Percentiles rank a stretch among this genome's conserved stretches.
Conservation (phyloP, 2,329 filamentous ascomycete genomes). For the Colletotrichum gloeosporioides region DNA sequence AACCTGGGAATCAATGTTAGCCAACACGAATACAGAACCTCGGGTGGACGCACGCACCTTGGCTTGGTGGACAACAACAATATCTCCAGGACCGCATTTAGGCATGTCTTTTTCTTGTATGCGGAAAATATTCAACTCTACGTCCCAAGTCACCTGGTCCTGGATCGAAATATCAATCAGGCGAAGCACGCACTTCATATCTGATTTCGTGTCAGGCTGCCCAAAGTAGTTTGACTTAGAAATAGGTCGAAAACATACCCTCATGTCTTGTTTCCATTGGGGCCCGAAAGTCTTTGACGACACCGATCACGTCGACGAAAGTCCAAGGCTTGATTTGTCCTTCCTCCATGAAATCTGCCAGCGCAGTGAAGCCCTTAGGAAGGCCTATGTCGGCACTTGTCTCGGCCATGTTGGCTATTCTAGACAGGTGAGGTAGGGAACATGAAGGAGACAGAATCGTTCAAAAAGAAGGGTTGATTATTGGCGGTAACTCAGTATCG, state of each 20-base stretch:
- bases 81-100: slow-evolving; percentile 56
- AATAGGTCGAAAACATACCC: slow-evolving; percentile 39
- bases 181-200: slow-evolving; percentile 65
- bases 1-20: slow-evolving; percentile 35
- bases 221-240: neutral
- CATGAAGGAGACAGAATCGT: neutral
- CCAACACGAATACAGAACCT: neutral
- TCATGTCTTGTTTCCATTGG: slow-evolving; percentile 54
- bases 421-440: neutral
- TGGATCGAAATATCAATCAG: slow-evolving; percentile 65
- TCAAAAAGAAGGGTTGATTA: neutral
- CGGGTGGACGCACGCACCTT: slow-evolving; percentile 50
- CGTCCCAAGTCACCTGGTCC: slow-evolving; percentile 36
- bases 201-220: slow-evolving; percentile 36
- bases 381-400: slow-evolving; percentile 19
- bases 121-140: slow-evolving; percentile 67
- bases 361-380: slow-evolving; percentile 45
- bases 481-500: neutral
- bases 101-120: slow-evolving; percentile 52
- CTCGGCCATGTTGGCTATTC: neutral
- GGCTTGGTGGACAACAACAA: slow-evolving; percentile 66
- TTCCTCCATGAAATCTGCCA: slow-evolving; percentile 50
- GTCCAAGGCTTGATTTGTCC: slow-evolving; percentile 27
- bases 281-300: slow-evolving; percentile 69
- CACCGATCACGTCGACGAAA: slow-evolving; percentile 68